phyloP scores from a whole-genome alignment of 1,284 basidiomycete genomes.

The Puccinia triticina region DNA sequence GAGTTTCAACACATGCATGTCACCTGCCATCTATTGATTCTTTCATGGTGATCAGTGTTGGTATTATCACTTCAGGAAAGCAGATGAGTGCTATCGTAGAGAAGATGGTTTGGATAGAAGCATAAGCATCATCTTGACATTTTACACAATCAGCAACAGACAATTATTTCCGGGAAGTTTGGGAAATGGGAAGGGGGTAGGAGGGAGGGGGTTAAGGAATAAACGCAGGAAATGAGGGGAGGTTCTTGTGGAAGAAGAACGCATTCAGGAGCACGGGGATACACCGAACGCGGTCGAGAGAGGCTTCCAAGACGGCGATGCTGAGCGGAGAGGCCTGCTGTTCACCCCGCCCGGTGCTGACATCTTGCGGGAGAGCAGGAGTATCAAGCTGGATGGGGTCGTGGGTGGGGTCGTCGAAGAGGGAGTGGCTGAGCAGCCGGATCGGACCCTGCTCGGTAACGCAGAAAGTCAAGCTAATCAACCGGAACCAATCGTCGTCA shows the following conservation, averaged over 20 bases:
- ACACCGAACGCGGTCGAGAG: background rate
- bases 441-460: background rate
- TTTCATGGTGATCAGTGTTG: too few relatives aligned
- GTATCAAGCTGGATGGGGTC: background rate
- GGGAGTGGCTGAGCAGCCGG: background rate
- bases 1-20: too few relatives aligned
- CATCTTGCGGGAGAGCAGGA: background rate
- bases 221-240: background rate
- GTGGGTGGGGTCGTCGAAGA: background rate
- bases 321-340: too few relatives aligned
- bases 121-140: too few relatives aligned
- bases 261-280: background rate
- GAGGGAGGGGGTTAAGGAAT: background rate
- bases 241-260: background rate
- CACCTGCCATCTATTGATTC: too few relatives aligned
- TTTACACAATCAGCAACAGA: too few relatives aligned
- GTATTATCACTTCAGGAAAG: too few relatives aligned
- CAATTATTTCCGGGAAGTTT: too few relatives aligned
- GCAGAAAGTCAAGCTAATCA: background rate
- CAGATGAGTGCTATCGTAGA: too few relatives aligned
- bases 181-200: too few relatives aligned
- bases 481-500: background rate
- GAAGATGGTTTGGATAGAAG: too few relatives aligned
- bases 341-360: too few relatives aligned
- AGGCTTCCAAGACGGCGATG: background rate